Conservation (phyloP, 2,329 filamentous ascomycete genomes). For the Aspergillus costaricaensis region DNA sequence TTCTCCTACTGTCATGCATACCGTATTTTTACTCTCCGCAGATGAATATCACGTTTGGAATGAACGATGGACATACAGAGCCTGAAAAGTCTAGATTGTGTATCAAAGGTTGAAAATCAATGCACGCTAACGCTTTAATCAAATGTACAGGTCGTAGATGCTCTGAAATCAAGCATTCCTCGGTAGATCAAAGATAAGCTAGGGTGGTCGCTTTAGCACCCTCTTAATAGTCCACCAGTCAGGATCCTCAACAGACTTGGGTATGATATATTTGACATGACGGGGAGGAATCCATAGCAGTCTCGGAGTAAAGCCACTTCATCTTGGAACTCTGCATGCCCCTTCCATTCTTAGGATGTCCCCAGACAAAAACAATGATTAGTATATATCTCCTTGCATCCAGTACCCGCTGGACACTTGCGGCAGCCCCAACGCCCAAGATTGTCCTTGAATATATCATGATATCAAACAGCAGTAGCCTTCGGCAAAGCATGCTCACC, state of each 20-base stretch:
- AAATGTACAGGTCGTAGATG: background rate
- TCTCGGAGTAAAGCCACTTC: too few species aligned
- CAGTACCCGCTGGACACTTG: background rate
- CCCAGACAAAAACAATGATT: too few species aligned
- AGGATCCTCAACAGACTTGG: too few species aligned
- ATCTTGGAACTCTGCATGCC: too few species aligned
- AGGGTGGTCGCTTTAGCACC: too few species aligned
- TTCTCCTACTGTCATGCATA: constrained; percentile 17
- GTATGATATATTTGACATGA: too few species aligned
- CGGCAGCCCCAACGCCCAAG: background rate
- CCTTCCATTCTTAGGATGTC: too few species aligned
- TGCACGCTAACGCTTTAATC: background rate
- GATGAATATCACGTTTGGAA: constrained; percentile 25
- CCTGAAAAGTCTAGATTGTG: background rate
- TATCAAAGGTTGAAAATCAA: background rate
- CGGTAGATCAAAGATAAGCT: too few species aligned
- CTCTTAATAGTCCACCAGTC: too few species aligned
- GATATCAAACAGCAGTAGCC: background rate
- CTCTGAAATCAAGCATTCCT: background rate
- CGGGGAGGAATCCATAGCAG: too few species aligned
- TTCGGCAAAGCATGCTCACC: constrained; percentile 26
- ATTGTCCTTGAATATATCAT: background rate
- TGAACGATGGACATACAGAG: constrained; percentile 15
- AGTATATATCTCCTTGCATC: background rate
- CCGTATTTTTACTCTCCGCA: constrained; percentile 21